These are phyloP conservation scores for Ogataea zsoltii DNA, from an alignment of 805 yeast genomes.

Conservation along the genomic window DNA sequence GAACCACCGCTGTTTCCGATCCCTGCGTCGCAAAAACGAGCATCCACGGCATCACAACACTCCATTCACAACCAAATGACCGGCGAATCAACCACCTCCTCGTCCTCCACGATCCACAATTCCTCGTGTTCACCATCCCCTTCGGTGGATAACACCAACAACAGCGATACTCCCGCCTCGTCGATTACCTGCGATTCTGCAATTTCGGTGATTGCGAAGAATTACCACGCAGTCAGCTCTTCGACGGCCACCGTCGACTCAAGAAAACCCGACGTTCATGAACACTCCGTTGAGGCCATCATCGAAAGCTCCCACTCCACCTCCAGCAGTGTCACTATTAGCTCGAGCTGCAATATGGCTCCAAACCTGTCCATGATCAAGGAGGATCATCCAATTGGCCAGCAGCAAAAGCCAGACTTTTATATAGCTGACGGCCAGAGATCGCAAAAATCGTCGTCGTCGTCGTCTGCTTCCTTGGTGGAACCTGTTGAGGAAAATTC, in stretches of 20 bases:
- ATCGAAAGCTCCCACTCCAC: not conserved
- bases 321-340: not conserved
- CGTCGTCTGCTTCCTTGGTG: not conserved
- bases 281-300: not conserved
- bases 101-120: slow-evolving; percentile 19
- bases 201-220: not conserved
- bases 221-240: not conserved
- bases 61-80: slow-evolving; percentile 12
- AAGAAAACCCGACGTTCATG: not conserved
- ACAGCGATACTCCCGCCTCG: slow-evolving; percentile 24
- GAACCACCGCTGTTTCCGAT: not conserved
- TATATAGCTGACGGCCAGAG: slow-evolving; percentile 4
- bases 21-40: slow-evolving; percentile 6
- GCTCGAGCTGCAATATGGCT: not conserved
- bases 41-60: slow-evolving; percentile 12
- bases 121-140: slow-evolving; percentile 26
- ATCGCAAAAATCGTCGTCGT: slow-evolving; percentile 1
- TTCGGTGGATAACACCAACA: slow-evolving; percentile 14
- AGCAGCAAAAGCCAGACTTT: slow-evolving; percentile 1
- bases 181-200: slow-evolving; percentile 20
- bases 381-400: not conserved
- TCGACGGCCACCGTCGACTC: not conserved
- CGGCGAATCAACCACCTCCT: slow-evolving; percentile 17
- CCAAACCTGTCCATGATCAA: not conserved
- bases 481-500: not conserved